Conservation (phyloP, 1,284 basidiomycete species). For the Pseudozyma hubeiensis region DNA sequence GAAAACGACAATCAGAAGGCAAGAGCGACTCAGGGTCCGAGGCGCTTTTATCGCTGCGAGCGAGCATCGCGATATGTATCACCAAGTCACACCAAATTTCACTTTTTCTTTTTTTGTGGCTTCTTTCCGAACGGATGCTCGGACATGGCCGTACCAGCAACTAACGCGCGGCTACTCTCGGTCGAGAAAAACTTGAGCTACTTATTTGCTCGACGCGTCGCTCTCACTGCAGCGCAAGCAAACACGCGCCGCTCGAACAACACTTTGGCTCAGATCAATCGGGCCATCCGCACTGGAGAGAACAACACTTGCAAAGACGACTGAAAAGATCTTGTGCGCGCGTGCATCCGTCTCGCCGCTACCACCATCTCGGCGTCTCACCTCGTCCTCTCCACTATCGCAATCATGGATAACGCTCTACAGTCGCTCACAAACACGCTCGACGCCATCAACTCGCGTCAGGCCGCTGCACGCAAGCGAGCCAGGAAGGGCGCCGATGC, state of each 20-base stretch:
- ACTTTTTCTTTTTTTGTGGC: no score
- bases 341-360: neutral
- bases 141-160: constrained; percentile 25
- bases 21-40: neutral
- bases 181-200: constrained; percentile 10
- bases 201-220: constrained; percentile 28
- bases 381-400: neutral
- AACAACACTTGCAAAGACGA: constrained; percentile 24
- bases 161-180: constrained; percentile 4
- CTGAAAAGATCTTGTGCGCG: constrained; percentile 2
- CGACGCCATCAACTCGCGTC: constrained; percentile 51
- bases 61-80: constrained; percentile 2
- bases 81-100: neutral
- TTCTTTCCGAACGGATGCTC: constrained; percentile 3
- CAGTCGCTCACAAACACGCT: constrained; percentile 59
- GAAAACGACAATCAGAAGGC: constrained; percentile 4
- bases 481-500: constrained; percentile 35
- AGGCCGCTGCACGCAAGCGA: constrained; percentile 40
- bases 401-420: constrained; percentile 60
- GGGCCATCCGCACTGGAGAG: constrained; percentile 3
- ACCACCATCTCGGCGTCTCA: constrained; percentile 11
- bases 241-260: constrained; percentile 22
- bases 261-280: constrained; percentile 6
- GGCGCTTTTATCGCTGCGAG: constrained; percentile 6
- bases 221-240: neutral